Evolutionary conservation across 129 eudicot genomes (phyloP).

Genomic region (Pittosporum tobira): DNA sequence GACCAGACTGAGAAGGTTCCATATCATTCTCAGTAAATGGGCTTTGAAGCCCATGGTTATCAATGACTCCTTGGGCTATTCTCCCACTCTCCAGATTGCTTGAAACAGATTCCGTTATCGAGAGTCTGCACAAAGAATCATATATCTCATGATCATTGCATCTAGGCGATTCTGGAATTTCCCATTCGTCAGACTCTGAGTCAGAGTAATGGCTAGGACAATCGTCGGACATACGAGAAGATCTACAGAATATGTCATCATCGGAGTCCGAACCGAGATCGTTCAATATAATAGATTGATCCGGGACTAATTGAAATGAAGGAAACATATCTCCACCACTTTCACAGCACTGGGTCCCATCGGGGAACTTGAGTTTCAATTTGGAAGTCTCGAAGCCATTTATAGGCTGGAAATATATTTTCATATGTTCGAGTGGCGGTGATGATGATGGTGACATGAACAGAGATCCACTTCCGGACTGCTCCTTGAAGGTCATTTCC

Average conservation of each 20-base stretch:
- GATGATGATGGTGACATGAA: constrained; percentile 61
- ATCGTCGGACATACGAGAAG: constrained; percentile 71
- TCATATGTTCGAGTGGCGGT: constrained; percentile 94
- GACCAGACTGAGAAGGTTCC: constrained; percentile 34
- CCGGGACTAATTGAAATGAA: constrained; percentile 93
- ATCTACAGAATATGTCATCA: constrained; percentile 77
- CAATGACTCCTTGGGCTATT: constrained; percentile 24
- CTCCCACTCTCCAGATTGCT: constrained; percentile 36
- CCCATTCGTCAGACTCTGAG: constrained; percentile 88
- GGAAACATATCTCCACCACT: constrained; percentile 50
- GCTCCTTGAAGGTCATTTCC: constrained; percentile 35
- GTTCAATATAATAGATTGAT: constrained; percentile 27
- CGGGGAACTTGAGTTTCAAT: constrained; percentile 66
- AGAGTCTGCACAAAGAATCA: constrained; percentile 50
- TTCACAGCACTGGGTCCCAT: constrained; percentile 41
- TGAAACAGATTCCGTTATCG: constrained; percentile 67
- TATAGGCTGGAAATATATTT: constrained; percentile 82
- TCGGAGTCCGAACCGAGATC: constrained; percentile 66
- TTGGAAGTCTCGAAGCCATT: constrained; percentile 50
- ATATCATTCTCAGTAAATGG: constrained; percentile 23
- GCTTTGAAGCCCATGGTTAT: constrained; percentile 19
- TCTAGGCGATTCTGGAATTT: constrained; percentile 47
- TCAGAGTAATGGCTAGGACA: constrained; percentile 48
- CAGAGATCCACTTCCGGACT: constrained; percentile 27
- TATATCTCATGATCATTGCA: constrained; percentile 42